These are phyloP conservation scores for Leccinellum albellum DNA, from an alignment of 768 basidiomycete species.

Conservation along the genomic window DNA sequence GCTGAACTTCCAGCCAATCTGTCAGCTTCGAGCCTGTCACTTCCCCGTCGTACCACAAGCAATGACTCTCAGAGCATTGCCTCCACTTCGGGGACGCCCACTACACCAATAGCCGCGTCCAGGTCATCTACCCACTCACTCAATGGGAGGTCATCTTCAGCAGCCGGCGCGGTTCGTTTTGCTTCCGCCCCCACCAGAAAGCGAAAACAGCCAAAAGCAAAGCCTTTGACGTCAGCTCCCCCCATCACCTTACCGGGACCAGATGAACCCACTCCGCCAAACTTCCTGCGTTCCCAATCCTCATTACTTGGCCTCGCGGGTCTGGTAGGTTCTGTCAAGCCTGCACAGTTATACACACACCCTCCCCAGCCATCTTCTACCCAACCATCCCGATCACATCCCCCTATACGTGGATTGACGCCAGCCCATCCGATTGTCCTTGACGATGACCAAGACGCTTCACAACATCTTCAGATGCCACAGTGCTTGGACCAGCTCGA, in stretches of 20 bases:
- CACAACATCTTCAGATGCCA: constrained; percentile 4
- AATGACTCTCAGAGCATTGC: constrained; percentile 35
- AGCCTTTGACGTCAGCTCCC: constrained; percentile 46
- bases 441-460: constrained; percentile 49
- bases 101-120: constrained; percentile 5
- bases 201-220: constrained; percentile 33
- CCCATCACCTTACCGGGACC: constrained; percentile 63
- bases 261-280: constrained; percentile 54
- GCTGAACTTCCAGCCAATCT: constrained; percentile 83
- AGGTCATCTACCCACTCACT: constrained; percentile 10
- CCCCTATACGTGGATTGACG: constrained; percentile 48
- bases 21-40: constrained; percentile 60
- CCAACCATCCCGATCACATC: constrained; percentile 36
- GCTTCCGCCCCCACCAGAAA: constrained; percentile 25
- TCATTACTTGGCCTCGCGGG: constrained; percentile 72
- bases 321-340: constrained; percentile 61
- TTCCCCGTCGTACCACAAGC: constrained; percentile 9
- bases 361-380: neutral
- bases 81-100: constrained; percentile 10
- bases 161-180: neutral
- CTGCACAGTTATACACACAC: constrained; percentile 33
- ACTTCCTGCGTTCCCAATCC: constrained; percentile 72
- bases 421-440: constrained; percentile 67
- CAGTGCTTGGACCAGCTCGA: constrained; percentile 33
- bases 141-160: constrained; percentile 12